These are phyloP conservation scores for Pilaira anomala DNA, from an alignment of 192 early-diverging fungal species.

Conservation along the genomic window DNA sequence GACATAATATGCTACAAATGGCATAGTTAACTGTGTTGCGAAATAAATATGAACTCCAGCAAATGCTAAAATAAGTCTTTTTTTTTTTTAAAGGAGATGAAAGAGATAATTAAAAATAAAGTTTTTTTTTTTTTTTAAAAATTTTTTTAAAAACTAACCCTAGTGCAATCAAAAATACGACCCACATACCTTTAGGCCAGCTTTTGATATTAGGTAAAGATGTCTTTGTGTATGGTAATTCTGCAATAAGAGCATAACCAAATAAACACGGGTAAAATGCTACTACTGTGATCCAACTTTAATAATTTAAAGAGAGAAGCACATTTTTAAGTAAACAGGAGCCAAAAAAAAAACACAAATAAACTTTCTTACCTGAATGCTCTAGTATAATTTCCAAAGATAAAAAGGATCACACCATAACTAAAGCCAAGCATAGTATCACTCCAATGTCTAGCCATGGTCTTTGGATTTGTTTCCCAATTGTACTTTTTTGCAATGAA, in stretches of 20 bases:
- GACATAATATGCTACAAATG: slow-evolving; percentile 48
- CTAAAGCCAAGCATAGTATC: slow-evolving; percentile 56
- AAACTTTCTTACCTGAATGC: slow-evolving; percentile 37
- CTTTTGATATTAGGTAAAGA: slow-evolving; percentile 58
- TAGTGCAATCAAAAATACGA: slow-evolving; percentile 56
- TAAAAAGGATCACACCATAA: slow-evolving; percentile 68
- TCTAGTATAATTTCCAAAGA: slow-evolving; percentile 68
- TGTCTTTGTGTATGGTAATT: slow-evolving; percentile 66
- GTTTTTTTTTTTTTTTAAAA: too few relatives aligned
- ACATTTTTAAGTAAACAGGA: too few relatives aligned
- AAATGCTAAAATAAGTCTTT: slow-evolving; percentile 52
- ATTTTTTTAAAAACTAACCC: slow-evolving; percentile 23
- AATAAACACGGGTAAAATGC: slow-evolving; percentile 47
- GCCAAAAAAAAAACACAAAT: too few relatives aligned
- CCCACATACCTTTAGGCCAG: slow-evolving; percentile 68
- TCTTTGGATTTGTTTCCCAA: slow-evolving; percentile 66
- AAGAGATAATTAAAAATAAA: too few relatives aligned
- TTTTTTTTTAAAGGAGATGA: neutral
- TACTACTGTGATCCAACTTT: slow-evolving; percentile 41
- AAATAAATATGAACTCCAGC: slow-evolving; percentile 57
- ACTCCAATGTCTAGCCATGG: slow-evolving; percentile 61
- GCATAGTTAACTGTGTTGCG: slow-evolving; percentile 29
- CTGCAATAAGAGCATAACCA: slow-evolving; percentile 57
- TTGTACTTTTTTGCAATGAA: slow-evolving; percentile 57
- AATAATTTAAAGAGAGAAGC: too few relatives aligned